Evolutionary conservation across 2,329 filamentous ascomycete genomes (phyloP).

Genomic region (Xylaria sp.): DNA sequence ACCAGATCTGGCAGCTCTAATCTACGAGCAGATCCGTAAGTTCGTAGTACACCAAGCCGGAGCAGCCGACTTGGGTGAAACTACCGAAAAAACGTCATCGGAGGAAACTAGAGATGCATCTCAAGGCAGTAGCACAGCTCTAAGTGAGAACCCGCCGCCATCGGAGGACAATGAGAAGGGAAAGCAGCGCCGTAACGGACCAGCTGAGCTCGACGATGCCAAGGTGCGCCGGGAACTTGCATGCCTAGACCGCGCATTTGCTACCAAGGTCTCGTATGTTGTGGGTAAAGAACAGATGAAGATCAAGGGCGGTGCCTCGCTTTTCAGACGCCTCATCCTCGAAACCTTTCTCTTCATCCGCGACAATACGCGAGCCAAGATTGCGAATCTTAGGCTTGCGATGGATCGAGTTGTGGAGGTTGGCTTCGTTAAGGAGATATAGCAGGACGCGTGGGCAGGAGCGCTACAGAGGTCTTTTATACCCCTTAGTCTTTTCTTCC

Average conservation of each 20-base stretch:
- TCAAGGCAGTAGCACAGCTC: conserved; percentile 21
- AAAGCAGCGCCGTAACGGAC: conserved; percentile 19
- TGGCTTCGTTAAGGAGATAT: conserved; percentile 75
- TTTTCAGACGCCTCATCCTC: conserved; percentile 61
- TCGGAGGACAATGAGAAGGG: conserved; percentile 22
- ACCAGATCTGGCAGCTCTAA: conserved; percentile 68
- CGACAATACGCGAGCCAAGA: conserved; percentile 74
- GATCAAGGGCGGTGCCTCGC: conserved; percentile 53
- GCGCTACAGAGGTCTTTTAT: not conserved
- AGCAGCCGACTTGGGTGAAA: conserved; percentile 22
- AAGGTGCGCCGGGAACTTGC: conserved; percentile 55
- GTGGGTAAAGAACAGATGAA: conserved; percentile 72
- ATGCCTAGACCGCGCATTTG: conserved; percentile 57
- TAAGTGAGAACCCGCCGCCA: conserved; percentile 16
- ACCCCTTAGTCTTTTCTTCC: not conserved
- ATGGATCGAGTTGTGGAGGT: conserved; percentile 74
- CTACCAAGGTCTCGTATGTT: conserved; percentile 64
- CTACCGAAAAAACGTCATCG: conserved; percentile 29
- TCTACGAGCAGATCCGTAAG: conserved; percentile 68
- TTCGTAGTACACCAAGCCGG: conserved; percentile 57
- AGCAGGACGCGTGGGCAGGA: conserved; percentile 24
- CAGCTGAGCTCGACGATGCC: conserved; percentile 46
- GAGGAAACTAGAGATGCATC: conserved; percentile 13
- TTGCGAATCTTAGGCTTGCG: conserved; percentile 69
- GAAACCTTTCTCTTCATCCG: conserved; percentile 71